Evolutionary conservation across 371 early-diverging fungal genomes (phyloP).

Genomic region (Blakeslea trispora): DNA sequence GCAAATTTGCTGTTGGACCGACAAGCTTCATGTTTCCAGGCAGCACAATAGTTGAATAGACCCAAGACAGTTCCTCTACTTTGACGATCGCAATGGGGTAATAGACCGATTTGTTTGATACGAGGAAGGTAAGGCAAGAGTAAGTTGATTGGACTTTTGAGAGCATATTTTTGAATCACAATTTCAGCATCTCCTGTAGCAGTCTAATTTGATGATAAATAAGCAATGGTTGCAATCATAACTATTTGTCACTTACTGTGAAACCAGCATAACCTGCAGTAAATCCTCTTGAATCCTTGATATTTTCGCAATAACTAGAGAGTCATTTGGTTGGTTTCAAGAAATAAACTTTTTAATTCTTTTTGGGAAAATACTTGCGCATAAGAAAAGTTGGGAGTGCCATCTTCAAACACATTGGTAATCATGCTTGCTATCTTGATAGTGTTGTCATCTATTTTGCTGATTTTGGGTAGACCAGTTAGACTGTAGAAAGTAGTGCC

Average conservation of each 20-base stretch:
- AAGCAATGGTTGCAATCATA: background rate
- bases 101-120: slow-evolving; percentile 26
- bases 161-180: slow-evolving; percentile 38
- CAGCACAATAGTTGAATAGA: slow-evolving; percentile 25
- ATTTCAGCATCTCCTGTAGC: slow-evolving; percentile 55
- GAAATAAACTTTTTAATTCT: too few relatives aligned
- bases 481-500: slow-evolving; percentile 37
- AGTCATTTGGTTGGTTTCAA: background rate
- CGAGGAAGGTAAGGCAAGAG: slow-evolving; percentile 26
- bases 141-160: slow-evolving; percentile 26
- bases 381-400: slow-evolving; percentile 32
- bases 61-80: slow-evolving; percentile 24
- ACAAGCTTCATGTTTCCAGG: slow-evolving; percentile 40
- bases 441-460: slow-evolving; percentile 10
- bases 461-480: slow-evolving; percentile 24
- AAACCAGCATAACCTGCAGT: slow-evolving; percentile 58
- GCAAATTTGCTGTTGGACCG: slow-evolving; percentile 23
- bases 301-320: slow-evolving; percentile 32
- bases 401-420: slow-evolving; percentile 47
- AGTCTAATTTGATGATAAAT: slow-evolving; percentile 25
- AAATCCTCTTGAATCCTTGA: slow-evolving; percentile 43
- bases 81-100: slow-evolving; percentile 31
- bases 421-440: slow-evolving; percentile 35
- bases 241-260: slow-evolving; percentile 27
- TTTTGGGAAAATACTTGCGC: slow-evolving; percentile 23